Conservation (phyloP, 2,329 filamentous ascomycete species). For the Arthrobotrys pseudoclavata region DNA sequence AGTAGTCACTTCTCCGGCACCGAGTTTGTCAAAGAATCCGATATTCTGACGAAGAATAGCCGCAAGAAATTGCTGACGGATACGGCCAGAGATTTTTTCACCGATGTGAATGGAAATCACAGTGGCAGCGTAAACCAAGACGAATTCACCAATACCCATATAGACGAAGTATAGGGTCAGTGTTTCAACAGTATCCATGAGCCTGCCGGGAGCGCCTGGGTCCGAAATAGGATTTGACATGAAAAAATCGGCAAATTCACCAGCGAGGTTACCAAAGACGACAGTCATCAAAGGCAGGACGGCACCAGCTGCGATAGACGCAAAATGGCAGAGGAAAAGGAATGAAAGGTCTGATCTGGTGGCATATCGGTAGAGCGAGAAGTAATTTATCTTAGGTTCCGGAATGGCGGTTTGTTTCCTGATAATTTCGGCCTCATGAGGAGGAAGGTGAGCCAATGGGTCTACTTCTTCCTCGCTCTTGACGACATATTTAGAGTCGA, state of each 20-base stretch:
- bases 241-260: slow-evolving; percentile 75
- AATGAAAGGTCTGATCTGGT: slow-evolving; percentile 76
- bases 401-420: slow-evolving; percentile 77
- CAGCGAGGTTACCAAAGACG: slow-evolving; percentile 82
- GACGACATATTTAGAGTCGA: slow-evolving; percentile 63
- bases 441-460: slow-evolving; percentile 74
- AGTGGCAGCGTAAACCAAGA: slow-evolving; percentile 82
- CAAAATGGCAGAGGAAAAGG: slow-evolving; percentile 73
- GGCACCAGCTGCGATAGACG: slow-evolving; percentile 79
- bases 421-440: slow-evolving; percentile 76
- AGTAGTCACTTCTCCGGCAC: slow-evolving; percentile 92
- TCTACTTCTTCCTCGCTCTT: slow-evolving; percentile 68
- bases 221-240: slow-evolving; percentile 10
- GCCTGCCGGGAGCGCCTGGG: slow-evolving; percentile 29
- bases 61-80: slow-evolving; percentile 84
- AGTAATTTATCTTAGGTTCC: slow-evolving; percentile 75
- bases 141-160: slow-evolving; percentile 83
- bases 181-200: slow-evolving; percentile 63
- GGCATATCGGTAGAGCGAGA: slow-evolving; percentile 78
- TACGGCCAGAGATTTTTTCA: slow-evolving; percentile 82
- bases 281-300: slow-evolving; percentile 84
- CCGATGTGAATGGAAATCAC: slow-evolving; percentile 91
- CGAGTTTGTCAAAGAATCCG: slow-evolving; percentile 91
- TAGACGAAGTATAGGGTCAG: slow-evolving; percentile 83
- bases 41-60: slow-evolving; percentile 90